phyloP scores from a whole-genome alignment of 345 rosid genomes.

The Conringia planisiliqua region DNA sequence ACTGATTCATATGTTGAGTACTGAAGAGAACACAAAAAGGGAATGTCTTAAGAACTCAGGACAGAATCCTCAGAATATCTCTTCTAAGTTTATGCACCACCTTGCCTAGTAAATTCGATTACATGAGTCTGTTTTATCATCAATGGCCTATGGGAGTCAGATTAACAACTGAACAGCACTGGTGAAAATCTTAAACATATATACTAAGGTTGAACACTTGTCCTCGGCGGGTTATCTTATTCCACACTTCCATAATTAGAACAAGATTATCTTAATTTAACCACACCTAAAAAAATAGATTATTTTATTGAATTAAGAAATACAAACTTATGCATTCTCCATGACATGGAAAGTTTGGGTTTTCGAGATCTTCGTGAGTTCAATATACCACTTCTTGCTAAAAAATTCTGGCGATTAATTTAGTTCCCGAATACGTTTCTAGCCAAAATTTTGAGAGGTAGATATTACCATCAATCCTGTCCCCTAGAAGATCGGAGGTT shows the following conservation, averaged over 20 bases:
- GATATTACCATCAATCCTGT: no score
- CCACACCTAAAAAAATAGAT: no score
- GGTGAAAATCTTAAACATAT: background rate
- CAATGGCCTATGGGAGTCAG: background rate
- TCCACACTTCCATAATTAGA: background rate
- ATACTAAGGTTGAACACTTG: background rate
- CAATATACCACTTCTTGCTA: no score
- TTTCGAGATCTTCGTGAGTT: no score
- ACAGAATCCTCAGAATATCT: background rate
- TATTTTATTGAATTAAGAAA: no score
- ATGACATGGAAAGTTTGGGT: no score
- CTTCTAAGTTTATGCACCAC: background rate
- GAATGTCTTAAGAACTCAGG: no score
- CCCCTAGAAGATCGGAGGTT: no score
- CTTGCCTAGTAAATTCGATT: background rate
- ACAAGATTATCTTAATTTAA: background rate
- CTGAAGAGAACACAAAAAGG: background rate
- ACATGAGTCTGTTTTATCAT: background rate
- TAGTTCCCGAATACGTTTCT: no score
- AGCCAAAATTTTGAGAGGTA: no score
- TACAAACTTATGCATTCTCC: no score
- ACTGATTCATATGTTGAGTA: background rate
- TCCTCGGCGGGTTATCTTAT: background rate
- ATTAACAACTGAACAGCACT: background rate
- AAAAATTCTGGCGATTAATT: no score